A percentile compares a stretch with the other conserved stretches of the same genome.
phyloP scores from a whole-genome alignment of 2,329 filamentous ascomycete species.

The Penicillium thymicola region DNA sequence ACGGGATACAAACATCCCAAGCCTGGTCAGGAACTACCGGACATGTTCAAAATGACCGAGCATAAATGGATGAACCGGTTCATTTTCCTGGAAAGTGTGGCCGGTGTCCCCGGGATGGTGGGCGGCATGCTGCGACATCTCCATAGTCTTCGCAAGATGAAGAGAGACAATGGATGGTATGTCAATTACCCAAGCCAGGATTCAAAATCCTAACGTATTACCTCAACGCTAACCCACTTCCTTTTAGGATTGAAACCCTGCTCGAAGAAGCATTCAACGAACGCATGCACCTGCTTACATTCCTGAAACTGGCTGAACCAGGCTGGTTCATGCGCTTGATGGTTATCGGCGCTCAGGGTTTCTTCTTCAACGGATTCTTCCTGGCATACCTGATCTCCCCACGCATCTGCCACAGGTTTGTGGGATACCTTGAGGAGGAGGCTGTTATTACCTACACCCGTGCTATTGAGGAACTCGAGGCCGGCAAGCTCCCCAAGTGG shows the following conservation, averaged over 20 bases:
- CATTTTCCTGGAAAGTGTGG: slow-evolving; percentile 91
- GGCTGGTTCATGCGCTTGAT: slow-evolving; percentile 88
- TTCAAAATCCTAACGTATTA: not conserved
- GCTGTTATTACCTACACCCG: slow-evolving; percentile 93
- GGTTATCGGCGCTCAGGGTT: slow-evolving; percentile 87
- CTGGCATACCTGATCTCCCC: slow-evolving; percentile 82
- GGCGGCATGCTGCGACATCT: slow-evolving; percentile 91
- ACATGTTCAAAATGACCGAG: slow-evolving; percentile 70
- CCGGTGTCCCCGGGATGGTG: slow-evolving; percentile 95
- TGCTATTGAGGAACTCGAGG: slow-evolving; percentile 80
- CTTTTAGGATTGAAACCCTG: slow-evolving; percentile 75
- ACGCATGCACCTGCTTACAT: slow-evolving; percentile 87
- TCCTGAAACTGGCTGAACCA: slow-evolving; percentile 85
- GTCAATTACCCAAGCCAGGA: slow-evolving; percentile 5
- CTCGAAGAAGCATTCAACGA: slow-evolving; percentile 91
- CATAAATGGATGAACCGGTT: slow-evolving; percentile 87
- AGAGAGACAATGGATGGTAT: slow-evolving; percentile 85
- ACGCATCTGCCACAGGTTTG: slow-evolving; percentile 87
- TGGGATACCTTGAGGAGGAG: slow-evolving; percentile 96
- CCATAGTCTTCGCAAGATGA: slow-evolving; percentile 76
- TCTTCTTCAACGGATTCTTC: slow-evolving; percentile 96
- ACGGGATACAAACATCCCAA: slow-evolving; percentile 77
- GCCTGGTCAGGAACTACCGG: slow-evolving; percentile 40
- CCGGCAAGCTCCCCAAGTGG: slow-evolving; percentile 81
- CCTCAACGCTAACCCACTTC: not conserved